Base-by-base conservation (phyloP, 2,329 filamentous ascomycete species). In the Microdochium nivale region DNA sequence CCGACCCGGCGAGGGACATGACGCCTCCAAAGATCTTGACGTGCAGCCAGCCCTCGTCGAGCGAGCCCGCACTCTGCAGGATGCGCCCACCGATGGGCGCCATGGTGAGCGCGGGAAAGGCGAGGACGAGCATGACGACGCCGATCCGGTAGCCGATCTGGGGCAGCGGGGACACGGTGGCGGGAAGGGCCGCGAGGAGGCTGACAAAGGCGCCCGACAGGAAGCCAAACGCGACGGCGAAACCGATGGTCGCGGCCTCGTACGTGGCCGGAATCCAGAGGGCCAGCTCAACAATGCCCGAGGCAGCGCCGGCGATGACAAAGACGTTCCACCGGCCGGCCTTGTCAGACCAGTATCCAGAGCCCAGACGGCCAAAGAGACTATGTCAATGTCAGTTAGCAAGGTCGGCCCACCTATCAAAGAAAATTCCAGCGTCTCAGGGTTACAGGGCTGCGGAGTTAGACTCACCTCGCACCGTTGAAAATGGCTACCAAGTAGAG, bases 401-500 rank as follows among this genome's bases (percentile, higher is more conserved):
- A 37, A 37, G 5, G 33, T 37, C 33, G 16, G 33, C 33, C 33
- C 5, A n/a, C n/a, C 33, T 16, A 5, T 19, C 14, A 8, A 37
- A 37, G 14, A 7, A 19, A 37, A 37, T 37, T 14, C 5, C 33
- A 37, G 33, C n/a, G 33, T 37, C 16, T 16, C 13, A n/a, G n/a
- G n/a, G n/a, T n/a, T n/a, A n/a, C 27, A 19, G 33, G 33, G 33
- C 33, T 14, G 33, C 8, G 14, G n/a, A 14, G 13, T 37, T 37
- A 16, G 4, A 37, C 54, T 47, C 49, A 56, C 48, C 55, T 60
- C 49, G 73, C 69, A 40, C 74, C 75, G 57, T 78, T 79, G 62
- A 87, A 80, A 55, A 86, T 83, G 5, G 77, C 69, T 3, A 79
- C 56, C 24, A 79, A 61, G 58, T 79, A 79, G 1, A 70, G 68